Base-by-base conservation (phyloP, 2,329 filamentous ascomycete species). In the Monosporascus ibericus region DNA sequence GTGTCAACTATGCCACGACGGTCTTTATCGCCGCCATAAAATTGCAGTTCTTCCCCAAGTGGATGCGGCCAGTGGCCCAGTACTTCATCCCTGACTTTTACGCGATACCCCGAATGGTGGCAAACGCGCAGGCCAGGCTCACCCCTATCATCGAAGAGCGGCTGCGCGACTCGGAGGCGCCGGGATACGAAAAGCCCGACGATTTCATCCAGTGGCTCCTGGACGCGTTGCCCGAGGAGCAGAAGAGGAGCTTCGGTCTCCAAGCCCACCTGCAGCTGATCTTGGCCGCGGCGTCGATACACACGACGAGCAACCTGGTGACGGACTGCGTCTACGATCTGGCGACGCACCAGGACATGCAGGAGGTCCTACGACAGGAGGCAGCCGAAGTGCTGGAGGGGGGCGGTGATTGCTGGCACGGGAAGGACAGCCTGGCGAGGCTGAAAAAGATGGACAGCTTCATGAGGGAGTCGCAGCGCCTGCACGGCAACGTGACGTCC, bases 321-420 rank as follows among this genome's bases (percentile, higher is more conserved):
- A 76, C 74, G 2, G 81, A 70, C 53, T 75, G 73, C 5, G 71
- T 85, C 47, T 81, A 78, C 59, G 75, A 79, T 52, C 62, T 85
- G 3, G 74, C 74, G 0, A 70, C 75, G 6, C 65, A 71, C 57
- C 79, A 78, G 0, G 74, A 82, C 30, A 70, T 78, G 57, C 65
- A 79, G 36, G 67, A 76, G 5, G 71, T 75, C 11, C 64, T 84
- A 1, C 74, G 81, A 2, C 70, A 78, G 20, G 81, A 85, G 57
- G 74, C 78, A 6, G 59, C 67, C 3, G 58, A 66, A 1, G 71
- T 70, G 0, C 59, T 78, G 1, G 61, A 60, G 1, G 8, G 1
- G 1, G 42, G 15, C 42, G 8, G 22, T 11, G 20, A 8, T 25
- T 68, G 68, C 1, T 65, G 66, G 55, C 64, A 64, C 18, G 67